Percentiles rank a stretch among this genome's conserved stretches.
These are phyloP conservation scores for Dianthus caryophyllus DNA, from an alignment of 148 eudicot genomes.

Conservation along the genomic window DNA sequence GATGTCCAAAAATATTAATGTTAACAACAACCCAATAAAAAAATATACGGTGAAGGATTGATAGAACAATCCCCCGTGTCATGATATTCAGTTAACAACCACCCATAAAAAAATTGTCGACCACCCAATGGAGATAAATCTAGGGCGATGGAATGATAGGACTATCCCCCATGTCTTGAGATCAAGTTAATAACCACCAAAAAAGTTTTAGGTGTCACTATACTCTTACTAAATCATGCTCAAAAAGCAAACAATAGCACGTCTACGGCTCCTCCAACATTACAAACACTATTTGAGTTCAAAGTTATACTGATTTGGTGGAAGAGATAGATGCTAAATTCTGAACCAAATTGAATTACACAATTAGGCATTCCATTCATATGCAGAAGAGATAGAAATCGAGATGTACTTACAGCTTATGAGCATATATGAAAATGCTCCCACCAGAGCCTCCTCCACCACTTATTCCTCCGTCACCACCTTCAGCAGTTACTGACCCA, in stretches of 20 bases:
- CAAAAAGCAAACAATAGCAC: neutral
- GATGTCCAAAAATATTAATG: too few species aligned
- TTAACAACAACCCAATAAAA: too few species aligned
- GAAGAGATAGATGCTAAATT: neutral
- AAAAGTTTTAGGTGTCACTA: neutral
- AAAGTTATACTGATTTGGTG: neutral
- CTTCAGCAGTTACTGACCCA: constrained; percentile 69
- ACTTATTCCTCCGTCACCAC: constrained; percentile 68
- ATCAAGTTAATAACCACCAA: too few species aligned
- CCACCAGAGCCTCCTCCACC: constrained; percentile 95
- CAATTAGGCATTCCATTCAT: neutral
- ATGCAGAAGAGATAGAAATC: neutral
- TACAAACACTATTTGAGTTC: neutral
- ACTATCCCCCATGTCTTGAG: too few species aligned
- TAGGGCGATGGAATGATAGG: too few species aligned
- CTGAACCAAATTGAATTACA: neutral
- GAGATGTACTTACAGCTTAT: constrained; percentile 65
- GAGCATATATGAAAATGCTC: constrained; percentile 57
- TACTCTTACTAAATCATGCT: neutral
- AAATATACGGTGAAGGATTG: too few species aligned
- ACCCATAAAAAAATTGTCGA: too few species aligned
- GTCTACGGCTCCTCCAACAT: neutral
- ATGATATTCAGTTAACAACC: too few species aligned
- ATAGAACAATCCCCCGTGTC: too few species aligned
- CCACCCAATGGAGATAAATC: too few species aligned